phyloP scores from a whole-genome alignment of 2,329 filamentous ascomycete genomes.

The Clonostachys byssicola region DNA sequence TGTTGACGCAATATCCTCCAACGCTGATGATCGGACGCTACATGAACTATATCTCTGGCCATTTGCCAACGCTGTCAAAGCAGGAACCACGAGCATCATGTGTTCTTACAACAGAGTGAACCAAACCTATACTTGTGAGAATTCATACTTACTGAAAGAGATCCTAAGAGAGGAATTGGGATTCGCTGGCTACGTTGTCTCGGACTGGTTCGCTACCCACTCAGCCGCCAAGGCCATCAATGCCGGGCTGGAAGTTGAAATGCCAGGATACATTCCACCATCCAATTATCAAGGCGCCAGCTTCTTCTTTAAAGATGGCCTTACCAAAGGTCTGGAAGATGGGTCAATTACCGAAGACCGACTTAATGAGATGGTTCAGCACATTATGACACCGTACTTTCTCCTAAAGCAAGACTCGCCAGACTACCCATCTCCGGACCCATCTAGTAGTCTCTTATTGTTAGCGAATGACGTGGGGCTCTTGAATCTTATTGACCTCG shows the following conservation, averaged over 20 bases:
- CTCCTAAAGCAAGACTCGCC: slow-evolving; percentile 38
- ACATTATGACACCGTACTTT: slow-evolving; percentile 52
- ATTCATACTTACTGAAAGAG: slow-evolving; percentile 40
- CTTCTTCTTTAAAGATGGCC: slow-evolving; percentile 36
- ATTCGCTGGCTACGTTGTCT: slow-evolving; percentile 38
- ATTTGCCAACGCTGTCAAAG: slow-evolving; percentile 23
- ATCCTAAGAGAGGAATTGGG: slow-evolving; percentile 43
- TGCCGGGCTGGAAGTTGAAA: slow-evolving; percentile 44
- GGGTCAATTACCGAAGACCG: slow-evolving; percentile 33
- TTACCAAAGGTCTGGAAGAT: slow-evolving; percentile 41
- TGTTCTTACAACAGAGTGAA: slow-evolving; percentile 41
- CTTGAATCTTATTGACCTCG: slow-evolving; percentile 34
- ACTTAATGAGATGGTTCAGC: slow-evolving; percentile 37
- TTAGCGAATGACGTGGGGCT: neutral
- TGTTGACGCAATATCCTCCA: slow-evolving; percentile 24
- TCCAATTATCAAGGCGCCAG: neutral
- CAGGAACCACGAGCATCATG: slow-evolving; percentile 30
- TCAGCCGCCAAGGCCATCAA: slow-evolving; percentile 33
- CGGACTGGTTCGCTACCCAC: slow-evolving; percentile 33
- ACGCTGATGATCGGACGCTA: slow-evolving; percentile 55
- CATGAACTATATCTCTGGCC: slow-evolving; percentile 35
- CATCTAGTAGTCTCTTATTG: slow-evolving; percentile 28
- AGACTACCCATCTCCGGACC: slow-evolving; percentile 33
- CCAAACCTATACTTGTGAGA: slow-evolving; percentile 44
- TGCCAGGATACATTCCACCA: slow-evolving; percentile 30